Evolutionary conservation across 371 early-diverging fungal species (phyloP).

Genomic region (Syncephalastrum monosporum): DNA sequence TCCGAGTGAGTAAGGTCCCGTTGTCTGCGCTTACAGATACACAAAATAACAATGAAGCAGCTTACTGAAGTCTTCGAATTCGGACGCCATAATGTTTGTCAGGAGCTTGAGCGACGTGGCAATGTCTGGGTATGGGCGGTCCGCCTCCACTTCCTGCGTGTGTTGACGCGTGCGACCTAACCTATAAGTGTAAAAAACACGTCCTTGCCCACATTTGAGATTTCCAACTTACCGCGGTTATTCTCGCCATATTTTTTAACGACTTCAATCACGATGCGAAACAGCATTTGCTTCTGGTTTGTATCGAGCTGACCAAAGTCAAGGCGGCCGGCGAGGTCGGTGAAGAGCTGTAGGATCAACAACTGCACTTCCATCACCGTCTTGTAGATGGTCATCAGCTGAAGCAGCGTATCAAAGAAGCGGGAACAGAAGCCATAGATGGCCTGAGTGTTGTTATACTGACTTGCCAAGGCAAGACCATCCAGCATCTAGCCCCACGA

Average conservation of each 20-base stretch:
- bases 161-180: slow-evolving; percentile 43
- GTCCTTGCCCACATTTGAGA: background rate
- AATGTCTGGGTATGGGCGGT: slow-evolving; percentile 70
- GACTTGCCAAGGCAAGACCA: slow-evolving; percentile 73
- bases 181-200: slow-evolving; percentile 22
- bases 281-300: slow-evolving; percentile 48
- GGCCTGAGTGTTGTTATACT: slow-evolving; percentile 58
- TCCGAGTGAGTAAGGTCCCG: no score
- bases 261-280: slow-evolving; percentile 45
- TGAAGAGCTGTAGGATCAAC: slow-evolving; percentile 59
- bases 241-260: slow-evolving; percentile 52
- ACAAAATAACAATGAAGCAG: background rate
- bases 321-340: slow-evolving; percentile 50
- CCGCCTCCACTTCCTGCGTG: slow-evolving; percentile 59
- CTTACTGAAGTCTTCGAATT: slow-evolving; percentile 55
- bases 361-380: slow-evolving; percentile 64
- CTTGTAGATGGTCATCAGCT: slow-evolving; percentile 67
- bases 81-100: slow-evolving; percentile 59
- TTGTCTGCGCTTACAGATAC: no score
- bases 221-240: slow-evolving; percentile 39
- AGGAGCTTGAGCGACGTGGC: slow-evolving; percentile 61
- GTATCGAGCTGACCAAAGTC: slow-evolving; percentile 43
- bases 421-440: slow-evolving; percentile 59
- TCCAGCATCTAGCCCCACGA: slow-evolving; percentile 57
- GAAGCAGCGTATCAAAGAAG: slow-evolving; percentile 66